Evolutionary conservation across 257 asterid species (phyloP).

Genomic region (Salvia rosmarinus): DNA sequence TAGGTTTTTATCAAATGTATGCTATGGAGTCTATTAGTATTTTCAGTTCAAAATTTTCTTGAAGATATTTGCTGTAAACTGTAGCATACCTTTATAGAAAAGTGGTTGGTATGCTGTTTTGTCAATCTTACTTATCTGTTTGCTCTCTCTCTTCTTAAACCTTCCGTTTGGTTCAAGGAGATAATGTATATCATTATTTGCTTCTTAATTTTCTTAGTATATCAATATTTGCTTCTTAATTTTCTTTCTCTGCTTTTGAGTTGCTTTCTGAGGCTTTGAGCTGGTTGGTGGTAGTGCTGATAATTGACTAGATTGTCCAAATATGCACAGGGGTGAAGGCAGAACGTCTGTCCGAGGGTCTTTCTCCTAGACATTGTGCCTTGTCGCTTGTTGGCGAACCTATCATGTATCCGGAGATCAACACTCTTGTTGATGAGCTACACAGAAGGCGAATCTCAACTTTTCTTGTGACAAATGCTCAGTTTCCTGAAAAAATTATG

Average conservation of each 20-base stretch:
- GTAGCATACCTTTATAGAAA: not conserved
- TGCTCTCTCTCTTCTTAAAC: constrained; percentile 6
- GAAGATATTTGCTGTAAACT: not conserved
- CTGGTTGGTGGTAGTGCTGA: constrained; percentile 30
- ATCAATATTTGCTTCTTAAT: too few relatives aligned
- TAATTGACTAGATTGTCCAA: constrained; percentile 31
- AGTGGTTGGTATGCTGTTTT: not conserved
- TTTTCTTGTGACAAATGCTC: constrained; percentile 97
- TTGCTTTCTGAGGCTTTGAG: constrained; percentile 15
- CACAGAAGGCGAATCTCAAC: constrained; percentile 88
- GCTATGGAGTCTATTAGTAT: not conserved
- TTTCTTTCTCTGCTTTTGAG: not conserved
- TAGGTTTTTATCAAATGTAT: constrained; percentile 3
- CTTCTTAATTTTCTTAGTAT: too few relatives aligned
- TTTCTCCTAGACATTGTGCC: constrained; percentile 96
- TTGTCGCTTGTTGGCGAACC: constrained; percentile 99
- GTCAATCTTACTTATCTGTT: constrained; percentile 4
- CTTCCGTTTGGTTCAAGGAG: constrained; percentile 5
- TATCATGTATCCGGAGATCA: constrained; percentile 97
- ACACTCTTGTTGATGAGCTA: constrained; percentile 82
- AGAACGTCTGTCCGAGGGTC: constrained; percentile 89
- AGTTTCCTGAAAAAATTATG: constrained; percentile 89
- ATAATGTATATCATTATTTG: not conserved
- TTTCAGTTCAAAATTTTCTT: not conserved
- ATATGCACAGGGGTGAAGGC: constrained; percentile 77